These are phyloP conservation scores for Nitzschia sp. DNA, from an alignment of 108 stramenopile species.

Conservation along the genomic window DNA sequence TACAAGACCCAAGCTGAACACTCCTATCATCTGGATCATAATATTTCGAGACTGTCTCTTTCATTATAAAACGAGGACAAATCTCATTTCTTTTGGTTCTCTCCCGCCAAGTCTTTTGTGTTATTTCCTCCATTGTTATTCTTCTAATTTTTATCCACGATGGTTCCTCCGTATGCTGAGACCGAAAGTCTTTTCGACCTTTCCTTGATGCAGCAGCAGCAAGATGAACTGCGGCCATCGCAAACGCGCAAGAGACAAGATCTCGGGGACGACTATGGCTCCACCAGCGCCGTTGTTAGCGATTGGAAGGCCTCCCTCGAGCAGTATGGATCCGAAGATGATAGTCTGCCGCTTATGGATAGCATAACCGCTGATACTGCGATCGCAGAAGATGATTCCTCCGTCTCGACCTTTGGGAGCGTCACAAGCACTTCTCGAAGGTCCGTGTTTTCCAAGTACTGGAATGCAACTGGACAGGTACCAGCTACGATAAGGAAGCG, in stretches of 20 bases:
- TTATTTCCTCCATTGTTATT: too few species aligned
- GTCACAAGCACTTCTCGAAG: not conserved
- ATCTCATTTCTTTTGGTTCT: too few species aligned
- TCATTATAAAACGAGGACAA: too few species aligned
- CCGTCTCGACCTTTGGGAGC: slow-evolving; percentile 19
- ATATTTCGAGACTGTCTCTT: too few species aligned
- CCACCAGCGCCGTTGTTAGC: not conserved
- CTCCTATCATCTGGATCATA: too few species aligned
- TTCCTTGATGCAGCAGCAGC: not conserved
- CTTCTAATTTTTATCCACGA: not conserved
- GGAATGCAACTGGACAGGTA: slow-evolving; percentile 9
- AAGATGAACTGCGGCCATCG: not conserved
- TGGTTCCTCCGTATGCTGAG: not conserved
- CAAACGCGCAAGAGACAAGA: not conserved
- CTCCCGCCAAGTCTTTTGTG: too few species aligned
- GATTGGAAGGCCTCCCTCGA: slow-evolving; percentile 1
- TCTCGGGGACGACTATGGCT: not conserved
- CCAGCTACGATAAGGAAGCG: not conserved
- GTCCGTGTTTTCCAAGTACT: slow-evolving; percentile 18
- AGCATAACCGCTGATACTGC: not conserved
- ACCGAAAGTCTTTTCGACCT: not conserved
- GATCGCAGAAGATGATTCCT: slow-evolving; percentile 14
- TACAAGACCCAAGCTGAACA: not conserved
- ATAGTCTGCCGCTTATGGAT: not conserved
- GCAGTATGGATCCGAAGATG: not conserved